Evolutionary conservation across 345 rosid species (phyloP), one percentile per base, ranked within the genome.

Genomic region (Gossypium australe): DNA sequence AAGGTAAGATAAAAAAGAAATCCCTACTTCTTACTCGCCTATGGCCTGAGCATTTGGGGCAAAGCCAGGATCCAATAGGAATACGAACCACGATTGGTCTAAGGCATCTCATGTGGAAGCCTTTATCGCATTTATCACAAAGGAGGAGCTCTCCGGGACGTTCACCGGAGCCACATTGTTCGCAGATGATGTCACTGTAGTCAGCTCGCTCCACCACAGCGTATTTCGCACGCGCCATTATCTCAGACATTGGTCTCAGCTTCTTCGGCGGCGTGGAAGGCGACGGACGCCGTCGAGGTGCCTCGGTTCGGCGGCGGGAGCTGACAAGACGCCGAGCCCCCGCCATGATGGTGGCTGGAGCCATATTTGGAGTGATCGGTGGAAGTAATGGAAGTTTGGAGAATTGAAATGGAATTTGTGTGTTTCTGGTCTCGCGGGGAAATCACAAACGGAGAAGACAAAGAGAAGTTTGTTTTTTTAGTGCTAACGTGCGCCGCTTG

Each of bases 71-170:
- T 70, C 98, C 98, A 60, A 85, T 83, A 34, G 97, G 98, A 66
- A 93, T 86, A 67, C 92, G 88, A 63, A 70, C 97, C 18, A 93
- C 89, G 63, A 93, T 93, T 61, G 98, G 98, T 72, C 94, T 77
- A 77, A 93, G 78, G 77, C 98, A 91, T 75, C 87, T 89, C 97
- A 93, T 91, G 77, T 93, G 98, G 53, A 84, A 93, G n/a, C 98
- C 98, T 70, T 76, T 81, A 18, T 93, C 95, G 76, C 98, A 93
- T 86, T 88, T 91, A 16, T 93, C 97, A 49, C 98, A 93, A 25
- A 91, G 74, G 43, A 93, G 87, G 48, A 93, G 87, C 89, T 89
- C 94, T 27, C 85, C 94, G n/a, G 84, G 71, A 24, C 76, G 76
- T 12, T 93, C 97, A 45, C 92, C 98, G 2, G 86, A 84, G 68